A percentile compares a stretch with the other conserved stretches of the same genome.
phyloP scores from a whole-genome alignment of 73 alveolate genomes.

The Halteria grandinella region DNA sequence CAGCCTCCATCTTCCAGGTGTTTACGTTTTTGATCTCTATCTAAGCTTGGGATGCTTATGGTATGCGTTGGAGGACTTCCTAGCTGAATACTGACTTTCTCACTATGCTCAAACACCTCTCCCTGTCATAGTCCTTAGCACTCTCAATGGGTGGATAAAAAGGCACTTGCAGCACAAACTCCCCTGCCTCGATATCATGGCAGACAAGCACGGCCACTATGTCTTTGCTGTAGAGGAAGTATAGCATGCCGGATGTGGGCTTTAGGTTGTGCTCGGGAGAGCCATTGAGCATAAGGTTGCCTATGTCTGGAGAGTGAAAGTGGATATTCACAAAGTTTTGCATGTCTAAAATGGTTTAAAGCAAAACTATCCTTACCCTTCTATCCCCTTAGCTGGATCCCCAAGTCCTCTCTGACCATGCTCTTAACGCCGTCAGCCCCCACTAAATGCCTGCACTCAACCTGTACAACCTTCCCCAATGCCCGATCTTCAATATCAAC shows the following conservation, averaged over 20 bases:
- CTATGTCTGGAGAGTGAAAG: slow-evolving; percentile 49
- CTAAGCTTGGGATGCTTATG: too few relatives aligned
- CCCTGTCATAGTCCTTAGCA: slow-evolving; percentile 19
- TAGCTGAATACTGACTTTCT: too few relatives aligned
- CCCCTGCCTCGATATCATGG: slow-evolving; percentile 68
- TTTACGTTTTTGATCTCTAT: slow-evolving; percentile 55
- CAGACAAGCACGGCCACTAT: slow-evolving; percentile 68
- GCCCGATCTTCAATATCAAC: not conserved
- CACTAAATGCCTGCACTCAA: slow-evolving; percentile 61
- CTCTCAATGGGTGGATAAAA: slow-evolving; percentile 69
- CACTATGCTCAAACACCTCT: slow-evolving; percentile 3
- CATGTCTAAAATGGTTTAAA: slow-evolving; percentile 34
- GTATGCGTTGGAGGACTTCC: too few relatives aligned
- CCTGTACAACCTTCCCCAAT: not conserved
- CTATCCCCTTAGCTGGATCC: slow-evolving; percentile 52
- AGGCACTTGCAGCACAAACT: slow-evolving; percentile 72
- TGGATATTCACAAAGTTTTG: slow-evolving; percentile 72
- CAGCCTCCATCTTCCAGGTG: slow-evolving; percentile 74
- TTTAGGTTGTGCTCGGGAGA: too few relatives aligned
- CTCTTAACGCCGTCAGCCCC: slow-evolving; percentile 84
- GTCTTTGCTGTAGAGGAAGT: slow-evolving; percentile 70
- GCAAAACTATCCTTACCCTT: slow-evolving; percentile 10
- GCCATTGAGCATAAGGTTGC: slow-evolving; percentile 12
- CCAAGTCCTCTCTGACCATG: slow-evolving; percentile 54
- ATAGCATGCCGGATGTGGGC: slow-evolving; percentile 73